Base-by-base conservation (phyloP, 352 stramenopile genomes). In the Pythium phragmitis region DNA sequence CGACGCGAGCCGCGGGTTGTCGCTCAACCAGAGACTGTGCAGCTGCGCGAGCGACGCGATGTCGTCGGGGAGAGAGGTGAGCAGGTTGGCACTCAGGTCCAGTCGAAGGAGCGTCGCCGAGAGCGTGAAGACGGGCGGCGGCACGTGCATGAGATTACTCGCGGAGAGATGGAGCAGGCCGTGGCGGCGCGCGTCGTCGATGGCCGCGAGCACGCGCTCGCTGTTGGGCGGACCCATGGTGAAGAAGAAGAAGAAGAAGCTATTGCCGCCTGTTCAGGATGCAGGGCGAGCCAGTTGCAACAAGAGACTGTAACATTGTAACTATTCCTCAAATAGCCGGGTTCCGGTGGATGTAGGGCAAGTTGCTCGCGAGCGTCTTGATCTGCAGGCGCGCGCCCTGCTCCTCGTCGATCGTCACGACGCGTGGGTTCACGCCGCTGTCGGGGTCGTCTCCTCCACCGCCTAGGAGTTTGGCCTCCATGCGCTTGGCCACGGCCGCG, bases 311-410 rank as follows among this genome's bases (percentile, higher is more conserved):
- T 45, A 30, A 30, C 7, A 45, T 26, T 28, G 13, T 50, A 17
- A 30, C 16, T 21, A 46, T 36, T 47, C 16, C 11, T 64, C 65
- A 98, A 48, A 98, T 87, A 33, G 92, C 92, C 52, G 92, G 92
- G 72, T 98, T 98, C 45, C 92, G 89, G 75, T 98, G 93, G 57
- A 97, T 96, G 68, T 98, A 98, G 7, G 92, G 89, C 53, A 98
- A 76, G 65, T 98, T 98, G 63, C 90, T 97, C 16, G 91, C 63
- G 16, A 91, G 73, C 21, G 82, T 88, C 70, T 97, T 98, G 69
- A 96, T 92, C 52, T 91, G 80, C 74, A 97, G 76, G 33, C 92
- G 80, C 19, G 74, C 70, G 14, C 91, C 92, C 43, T 95, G 74
- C 63, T 97, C 90, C 60, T 98, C 88, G 52, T 96, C 88, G 62